These are phyloP conservation scores for Pueraria montana DNA, from an alignment of 306 rosid species.

Conservation along the genomic window DNA sequence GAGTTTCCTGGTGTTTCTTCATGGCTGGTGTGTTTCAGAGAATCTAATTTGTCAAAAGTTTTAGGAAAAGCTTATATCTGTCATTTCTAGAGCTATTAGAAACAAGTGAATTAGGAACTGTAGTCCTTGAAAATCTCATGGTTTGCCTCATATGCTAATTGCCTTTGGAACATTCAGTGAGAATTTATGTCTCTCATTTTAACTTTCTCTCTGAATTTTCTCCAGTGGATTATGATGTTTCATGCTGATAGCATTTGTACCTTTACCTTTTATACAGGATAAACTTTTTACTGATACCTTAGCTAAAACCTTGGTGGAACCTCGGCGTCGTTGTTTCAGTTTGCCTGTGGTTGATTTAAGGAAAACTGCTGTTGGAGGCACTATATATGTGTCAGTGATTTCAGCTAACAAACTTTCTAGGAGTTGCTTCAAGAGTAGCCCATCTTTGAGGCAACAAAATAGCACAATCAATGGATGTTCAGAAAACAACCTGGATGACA, in stretches of 20 bases:
- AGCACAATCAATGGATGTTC: constrained; percentile 48
- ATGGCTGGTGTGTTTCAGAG: constrained; percentile 72
- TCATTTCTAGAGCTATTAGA: constrained; percentile 26
- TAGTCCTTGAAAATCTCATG: constrained; percentile 4
- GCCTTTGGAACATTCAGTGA: neutral
- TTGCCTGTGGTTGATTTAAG: constrained; percentile 70
- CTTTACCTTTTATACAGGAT: constrained; percentile 52
- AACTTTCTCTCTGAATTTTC: neutral
- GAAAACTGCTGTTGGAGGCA: constrained; percentile 80
- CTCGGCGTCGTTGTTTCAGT: constrained; percentile 78
- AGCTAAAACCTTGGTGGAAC: constrained; percentile 86
- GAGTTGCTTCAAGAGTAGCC: constrained; percentile 63
- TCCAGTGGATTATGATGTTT: no score
- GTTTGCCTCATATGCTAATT: neutral
- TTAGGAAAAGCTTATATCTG: neutral
- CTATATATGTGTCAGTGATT: constrained; percentile 73
- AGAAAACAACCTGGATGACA: constrained; percentile 56
- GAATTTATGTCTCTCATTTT: constrained; percentile 18
- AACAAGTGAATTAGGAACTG: neutral
- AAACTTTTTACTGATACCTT: constrained; percentile 74
- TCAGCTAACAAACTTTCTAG: constrained; percentile 75
- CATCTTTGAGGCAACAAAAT: constrained; percentile 58
- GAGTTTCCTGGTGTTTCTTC: constrained; percentile 86
- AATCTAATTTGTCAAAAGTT: constrained; percentile 29
- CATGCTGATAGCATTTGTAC: no score